Base-by-base conservation (phyloP, 106 monocot species). In the Dendrobium officinale region DNA sequence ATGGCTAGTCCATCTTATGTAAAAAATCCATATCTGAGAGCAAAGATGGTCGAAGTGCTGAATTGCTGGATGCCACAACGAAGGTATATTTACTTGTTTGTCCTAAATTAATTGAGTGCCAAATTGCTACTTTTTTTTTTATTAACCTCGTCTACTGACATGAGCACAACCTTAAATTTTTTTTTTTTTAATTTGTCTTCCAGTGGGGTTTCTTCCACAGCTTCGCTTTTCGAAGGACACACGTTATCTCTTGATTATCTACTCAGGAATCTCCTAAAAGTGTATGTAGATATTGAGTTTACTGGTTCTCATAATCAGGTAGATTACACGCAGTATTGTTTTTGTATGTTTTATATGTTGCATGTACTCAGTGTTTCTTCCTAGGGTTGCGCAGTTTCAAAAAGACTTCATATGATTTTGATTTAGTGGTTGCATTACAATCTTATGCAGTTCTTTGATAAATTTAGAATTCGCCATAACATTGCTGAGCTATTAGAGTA, bases 211-310 rank as follows among this genome's bases (percentile, higher is more conserved):
- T 88, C 89, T 59, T 54, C 86, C 47, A 95, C 89, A 73, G 89
- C 92, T 78, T 84, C 95, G 55, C 91, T 98, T 55, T 98, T 98
- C 77, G 95, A 95, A 83, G 98, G 98, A 55, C 95, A 98, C 86
- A 91, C 92, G 66, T 68, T 98, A 78, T 88, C 89, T 80, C 95
- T 98, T 45, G 89, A 92, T 54, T 90, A 95, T 79, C 81, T 98
- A 49, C 92, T 98, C 44, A 84, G 83, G 75, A 98, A 98, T 85
- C 98, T 98, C 80, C 67, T 98, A 24, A 98, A 98, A 73, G 85
- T 95, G 42, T 98, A 98, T 91, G 98, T 98, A 73, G 98, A 98
- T 81, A 98, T 98, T 83, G 98, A 95, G 83, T 98, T 98, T 88
- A 95, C 98, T 49, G 95, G 98, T 73, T 92, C 98, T 64, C 92